Percentiles rank a stretch among this genome's conserved stretches.
phyloP scores from a whole-genome alignment of 768 basidiomycete species.

The Glaciozyma martinii region DNA sequence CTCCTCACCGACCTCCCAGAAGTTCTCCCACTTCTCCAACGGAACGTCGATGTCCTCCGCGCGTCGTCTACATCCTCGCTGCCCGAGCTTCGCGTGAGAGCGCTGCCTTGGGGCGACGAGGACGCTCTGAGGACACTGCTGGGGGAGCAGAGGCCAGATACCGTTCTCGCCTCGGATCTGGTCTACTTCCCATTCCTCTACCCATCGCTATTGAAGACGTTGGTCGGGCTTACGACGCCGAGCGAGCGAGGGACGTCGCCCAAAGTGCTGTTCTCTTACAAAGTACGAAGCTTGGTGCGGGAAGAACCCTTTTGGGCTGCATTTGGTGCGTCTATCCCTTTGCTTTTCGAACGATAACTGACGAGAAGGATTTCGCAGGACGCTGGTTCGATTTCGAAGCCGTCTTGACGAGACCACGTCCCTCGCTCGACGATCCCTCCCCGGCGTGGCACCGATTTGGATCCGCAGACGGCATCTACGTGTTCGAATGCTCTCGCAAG shows the following conservation, averaged over 20 bases:
- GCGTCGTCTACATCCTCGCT: neutral
- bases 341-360: constrained; percentile 45
- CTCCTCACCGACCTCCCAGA: constrained; percentile 66
- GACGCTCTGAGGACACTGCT: constrained; percentile 45
- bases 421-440: neutral
- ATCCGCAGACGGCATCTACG: constrained; percentile 42
- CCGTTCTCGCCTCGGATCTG: constrained; percentile 42
- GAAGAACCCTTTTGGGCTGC: constrained; percentile 69
- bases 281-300: constrained; percentile 60
- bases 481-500: constrained; percentile 57
- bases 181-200: constrained; percentile 79
- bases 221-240: constrained; percentile 61
- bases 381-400: constrained; percentile 41
- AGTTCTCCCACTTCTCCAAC: constrained; percentile 50
- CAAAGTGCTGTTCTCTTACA: constrained; percentile 42
- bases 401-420: constrained; percentile 24
- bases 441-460: constrained; percentile 25
- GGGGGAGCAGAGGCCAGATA: neutral
- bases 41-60: constrained; percentile 38
- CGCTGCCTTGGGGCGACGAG: constrained; percentile 62
- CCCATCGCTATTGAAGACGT: constrained; percentile 62
- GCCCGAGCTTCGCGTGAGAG: constrained; percentile 45
- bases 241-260: constrained; percentile 38
- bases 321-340: constrained; percentile 66
- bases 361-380: constrained; percentile 40